Evolutionary conservation across 2,329 filamentous ascomycete genomes (phyloP).

Genomic region (Cadophora sp.): DNA sequence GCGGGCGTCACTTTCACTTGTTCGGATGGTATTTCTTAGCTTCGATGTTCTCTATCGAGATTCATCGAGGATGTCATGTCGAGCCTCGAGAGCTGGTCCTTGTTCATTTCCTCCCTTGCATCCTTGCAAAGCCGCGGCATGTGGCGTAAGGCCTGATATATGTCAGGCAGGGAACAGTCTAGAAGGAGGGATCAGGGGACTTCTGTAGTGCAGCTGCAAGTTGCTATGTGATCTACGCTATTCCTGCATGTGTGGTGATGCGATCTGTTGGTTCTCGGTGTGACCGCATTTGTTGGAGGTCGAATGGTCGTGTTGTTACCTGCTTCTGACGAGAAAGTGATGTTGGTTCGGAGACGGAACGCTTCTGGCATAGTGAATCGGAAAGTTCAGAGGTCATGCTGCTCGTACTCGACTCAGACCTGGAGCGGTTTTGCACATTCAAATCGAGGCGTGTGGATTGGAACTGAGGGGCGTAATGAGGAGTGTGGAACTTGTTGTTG

Average conservation of each 20-base stretch:
- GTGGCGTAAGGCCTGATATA: not conserved
- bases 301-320: not conserved
- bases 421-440: constrained; percentile 1
- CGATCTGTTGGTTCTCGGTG: not conserved
- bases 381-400: not conserved
- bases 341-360: not conserved
- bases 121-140: not conserved
- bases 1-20: not conserved
- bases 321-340: not conserved
- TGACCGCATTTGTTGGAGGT: not conserved
- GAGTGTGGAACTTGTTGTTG: too few species aligned
- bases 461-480: not conserved
- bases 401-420: not conserved
- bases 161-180: constrained; percentile 1
- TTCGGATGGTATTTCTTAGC: not conserved
- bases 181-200: constrained; percentile 1
- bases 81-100: constrained; percentile 7
- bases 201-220: not conserved
- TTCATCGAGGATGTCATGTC: constrained; percentile 5
- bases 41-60: not conserved
- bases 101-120: not conserved
- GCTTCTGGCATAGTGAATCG: not conserved
- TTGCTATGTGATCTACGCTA: constrained; percentile 2
- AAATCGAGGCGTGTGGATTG: not conserved
- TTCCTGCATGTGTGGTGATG: constrained; percentile 6